These are phyloP conservation scores for Rhododendron williamsianum DNA, from an alignment of 148 eudicot species.

Conservation along the genomic window DNA sequence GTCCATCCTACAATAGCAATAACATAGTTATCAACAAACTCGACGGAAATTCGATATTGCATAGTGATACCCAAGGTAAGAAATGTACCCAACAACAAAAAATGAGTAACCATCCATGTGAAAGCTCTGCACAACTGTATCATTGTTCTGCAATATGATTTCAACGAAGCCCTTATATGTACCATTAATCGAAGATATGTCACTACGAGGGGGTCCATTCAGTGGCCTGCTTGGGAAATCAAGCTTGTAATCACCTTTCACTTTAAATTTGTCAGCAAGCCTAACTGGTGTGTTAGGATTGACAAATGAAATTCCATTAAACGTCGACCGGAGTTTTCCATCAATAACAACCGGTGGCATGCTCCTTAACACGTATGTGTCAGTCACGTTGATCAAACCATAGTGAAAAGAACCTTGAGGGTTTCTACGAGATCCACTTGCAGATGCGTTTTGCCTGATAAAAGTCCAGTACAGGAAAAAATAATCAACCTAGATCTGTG, in stretches of 20 bases:
- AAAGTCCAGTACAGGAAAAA: not conserved
- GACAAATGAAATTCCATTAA: conserved; percentile 81
- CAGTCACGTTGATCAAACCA: conserved; percentile 75
- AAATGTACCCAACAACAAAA: conserved; percentile 84
- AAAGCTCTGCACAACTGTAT: conserved; percentile 78
- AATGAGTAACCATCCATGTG: conserved; percentile 91
- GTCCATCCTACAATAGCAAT: conserved; percentile 55
- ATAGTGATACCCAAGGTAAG: not conserved
- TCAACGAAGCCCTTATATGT: conserved; percentile 85
- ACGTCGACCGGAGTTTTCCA: conserved; percentile 62
- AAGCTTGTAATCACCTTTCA: conserved; percentile 71
- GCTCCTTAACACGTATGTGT: conserved; percentile 50
- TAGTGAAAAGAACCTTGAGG: conserved; percentile 97
- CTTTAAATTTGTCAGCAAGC: conserved; percentile 67
- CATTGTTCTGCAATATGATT: conserved; percentile 80
- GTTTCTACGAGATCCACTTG: conserved; percentile 95
- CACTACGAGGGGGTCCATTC: conserved; percentile 42
- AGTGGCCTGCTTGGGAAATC: conserved; percentile 69
- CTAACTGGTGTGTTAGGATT: conserved; percentile 78
- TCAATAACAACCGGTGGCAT: conserved; percentile 59
- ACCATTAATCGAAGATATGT: conserved; percentile 66
- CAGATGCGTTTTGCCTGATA: conserved; percentile 68
- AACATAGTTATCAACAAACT: not conserved
- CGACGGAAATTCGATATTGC: not conserved
- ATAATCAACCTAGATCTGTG: not conserved